Conservation (phyloP, 2,329 filamentous ascomycete species). For the Colletotrichum neosansevieriae region DNA sequence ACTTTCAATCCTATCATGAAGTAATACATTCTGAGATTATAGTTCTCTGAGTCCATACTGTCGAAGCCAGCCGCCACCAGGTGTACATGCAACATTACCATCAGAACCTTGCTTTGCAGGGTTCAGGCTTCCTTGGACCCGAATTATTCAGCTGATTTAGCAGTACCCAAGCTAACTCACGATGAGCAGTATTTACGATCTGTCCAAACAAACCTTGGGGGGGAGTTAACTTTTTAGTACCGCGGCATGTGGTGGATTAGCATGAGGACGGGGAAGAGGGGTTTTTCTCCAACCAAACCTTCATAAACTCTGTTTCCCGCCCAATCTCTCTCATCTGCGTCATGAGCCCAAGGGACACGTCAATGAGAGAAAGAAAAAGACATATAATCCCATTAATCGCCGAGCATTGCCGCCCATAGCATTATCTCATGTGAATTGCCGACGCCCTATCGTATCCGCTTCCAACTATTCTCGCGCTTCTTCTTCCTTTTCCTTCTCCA, state of each 20-base stretch:
- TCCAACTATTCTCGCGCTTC: not conserved
- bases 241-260: too few species aligned
- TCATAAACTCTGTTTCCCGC: conserved; percentile 16
- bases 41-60: not conserved
- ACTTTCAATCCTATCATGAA: not conserved
- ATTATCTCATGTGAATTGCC: conserved; percentile 19
- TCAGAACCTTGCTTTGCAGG: not conserved
- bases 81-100: not conserved
- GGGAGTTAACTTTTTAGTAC: too few species aligned
- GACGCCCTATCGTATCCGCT: conserved; percentile 3
- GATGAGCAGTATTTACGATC: conserved; percentile 19
- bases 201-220: not conserved
- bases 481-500: conserved; percentile 1
- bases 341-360: conserved; percentile 11
- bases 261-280: too few species aligned
- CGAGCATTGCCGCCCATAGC: conserved; percentile 19
- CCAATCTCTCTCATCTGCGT: conserved; percentile 14
- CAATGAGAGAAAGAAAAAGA: not conserved
- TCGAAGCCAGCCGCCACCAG: not conserved
- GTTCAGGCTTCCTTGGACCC: not conserved
- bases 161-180: not conserved
- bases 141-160: not conserved
- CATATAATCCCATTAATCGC: conserved; percentile 27
- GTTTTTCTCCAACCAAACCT: not conserved
- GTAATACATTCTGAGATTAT: not conserved